phyloP scores from a whole-genome alignment of 2,329 filamentous ascomycete species.

The Fusarium torulosum region DNA sequence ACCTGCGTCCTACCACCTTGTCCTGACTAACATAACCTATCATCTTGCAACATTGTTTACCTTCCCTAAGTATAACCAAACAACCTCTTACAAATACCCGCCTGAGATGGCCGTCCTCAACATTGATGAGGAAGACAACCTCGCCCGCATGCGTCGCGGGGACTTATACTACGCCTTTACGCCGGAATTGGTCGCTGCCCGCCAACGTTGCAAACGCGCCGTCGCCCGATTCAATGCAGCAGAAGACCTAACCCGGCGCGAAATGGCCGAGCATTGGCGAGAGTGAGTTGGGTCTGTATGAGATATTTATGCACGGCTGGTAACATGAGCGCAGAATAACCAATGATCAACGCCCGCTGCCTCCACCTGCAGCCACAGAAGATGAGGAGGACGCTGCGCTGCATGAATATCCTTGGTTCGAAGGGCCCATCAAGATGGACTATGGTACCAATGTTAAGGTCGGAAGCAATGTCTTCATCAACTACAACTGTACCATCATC shows the following conservation, averaged over 20 bases:
- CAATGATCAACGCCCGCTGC: constrained; percentile 72
- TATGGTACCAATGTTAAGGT: constrained; percentile 79
- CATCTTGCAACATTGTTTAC: not conserved
- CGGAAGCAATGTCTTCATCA: constrained; percentile 80
- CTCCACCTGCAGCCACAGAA: constrained; percentile 66
- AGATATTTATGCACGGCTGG: too few relatives aligned
- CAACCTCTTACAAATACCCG: rapidly evolving
- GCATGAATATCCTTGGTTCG: constrained; percentile 74
- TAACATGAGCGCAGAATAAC: constrained; percentile 64
- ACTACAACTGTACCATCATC: constrained; percentile 78
- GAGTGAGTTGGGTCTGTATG: constrained; percentile 65
- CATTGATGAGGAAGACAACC: constrained; percentile 62
- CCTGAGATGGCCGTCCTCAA: constrained; percentile 28
- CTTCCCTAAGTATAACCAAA: too few relatives aligned
- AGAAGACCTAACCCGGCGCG: constrained; percentile 70
- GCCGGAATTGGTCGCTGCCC: constrained; percentile 73
- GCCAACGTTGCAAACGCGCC: constrained; percentile 72
- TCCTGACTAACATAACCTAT: not conserved
- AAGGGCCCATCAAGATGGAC: constrained; percentile 77
- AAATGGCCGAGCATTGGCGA: constrained; percentile 75
- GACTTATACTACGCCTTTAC: constrained; percentile 82
- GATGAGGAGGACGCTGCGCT: constrained; percentile 76
- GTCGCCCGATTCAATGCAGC: constrained; percentile 73
- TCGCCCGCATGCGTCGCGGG: constrained; percentile 70
- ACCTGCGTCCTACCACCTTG: not conserved